These are phyloP conservation scores for Aspergillus coremiiformis DNA, from an alignment of 495 filamentous ascomycete genomes.

Conservation along the genomic window DNA sequence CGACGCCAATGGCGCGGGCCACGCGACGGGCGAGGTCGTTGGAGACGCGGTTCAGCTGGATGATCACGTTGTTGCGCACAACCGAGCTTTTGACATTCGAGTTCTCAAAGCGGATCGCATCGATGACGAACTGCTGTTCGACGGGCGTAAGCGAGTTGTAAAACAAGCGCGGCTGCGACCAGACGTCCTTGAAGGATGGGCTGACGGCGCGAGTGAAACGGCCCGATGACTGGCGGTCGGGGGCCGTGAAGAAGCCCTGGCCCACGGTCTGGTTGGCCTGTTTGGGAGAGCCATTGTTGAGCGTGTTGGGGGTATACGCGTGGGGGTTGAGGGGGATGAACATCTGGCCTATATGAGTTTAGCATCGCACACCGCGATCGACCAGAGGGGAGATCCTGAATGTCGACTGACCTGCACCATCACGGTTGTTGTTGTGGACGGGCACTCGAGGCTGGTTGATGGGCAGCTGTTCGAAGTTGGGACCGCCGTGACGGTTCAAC, in stretches of 20 bases:
- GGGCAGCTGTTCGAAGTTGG: slow-evolving; percentile 71
- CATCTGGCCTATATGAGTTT: slow-evolving; percentile 29
- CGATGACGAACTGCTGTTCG: slow-evolving; percentile 71
- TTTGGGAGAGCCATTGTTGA: slow-evolving; percentile 56
- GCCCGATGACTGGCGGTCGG: slow-evolving; percentile 47
- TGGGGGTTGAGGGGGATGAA: slow-evolving; percentile 43
- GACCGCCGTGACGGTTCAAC: slow-evolving; percentile 60
- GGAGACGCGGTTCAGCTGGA: slow-evolving; percentile 63
- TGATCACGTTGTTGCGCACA: slow-evolving; percentile 54
- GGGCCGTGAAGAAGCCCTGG: slow-evolving; percentile 68
- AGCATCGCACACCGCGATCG: slow-evolving; percentile 3
- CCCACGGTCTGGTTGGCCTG: slow-evolving; percentile 65
- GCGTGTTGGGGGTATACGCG: slow-evolving; percentile 59
- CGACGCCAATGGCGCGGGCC: slow-evolving; percentile 52
- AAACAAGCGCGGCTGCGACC: slow-evolving; percentile 69
- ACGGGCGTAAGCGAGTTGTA: slow-evolving; percentile 65
- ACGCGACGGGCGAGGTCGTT: slow-evolving; percentile 64
- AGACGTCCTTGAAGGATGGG: slow-evolving; percentile 64
- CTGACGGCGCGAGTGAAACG: slow-evolving; percentile 51
- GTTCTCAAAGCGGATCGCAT: slow-evolving; percentile 70
- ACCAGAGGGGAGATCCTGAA: slow-evolving; percentile 1
- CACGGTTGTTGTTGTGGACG: slow-evolving; percentile 68
- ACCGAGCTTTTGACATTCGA: slow-evolving; percentile 47
- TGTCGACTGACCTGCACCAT: slow-evolving; percentile 29
- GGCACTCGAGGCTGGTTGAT: slow-evolving; percentile 59